Conservation (phyloP, 176 grass and related monocot genomes). For the Avena atlantica region DNA sequence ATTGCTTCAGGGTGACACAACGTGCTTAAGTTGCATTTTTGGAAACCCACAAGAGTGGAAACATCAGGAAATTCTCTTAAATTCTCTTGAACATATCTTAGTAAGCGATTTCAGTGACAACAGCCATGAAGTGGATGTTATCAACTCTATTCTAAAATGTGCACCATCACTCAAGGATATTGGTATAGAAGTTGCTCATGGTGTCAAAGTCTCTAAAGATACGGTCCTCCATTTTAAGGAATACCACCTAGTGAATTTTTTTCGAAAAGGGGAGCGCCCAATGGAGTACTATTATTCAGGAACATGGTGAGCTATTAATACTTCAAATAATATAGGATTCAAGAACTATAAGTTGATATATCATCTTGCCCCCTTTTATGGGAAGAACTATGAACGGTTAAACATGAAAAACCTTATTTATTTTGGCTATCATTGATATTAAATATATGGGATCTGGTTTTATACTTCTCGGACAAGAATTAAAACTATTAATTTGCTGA, state of each 20-base stretch:
- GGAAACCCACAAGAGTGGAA: not conserved
- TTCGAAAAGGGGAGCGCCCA: not conserved
- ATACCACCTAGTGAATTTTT: not conserved
- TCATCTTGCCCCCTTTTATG: not conserved
- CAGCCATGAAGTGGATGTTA: not conserved
- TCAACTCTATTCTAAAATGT: not conserved
- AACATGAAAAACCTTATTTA: not conserved
- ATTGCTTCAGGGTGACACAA: not conserved
- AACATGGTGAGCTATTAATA: not conserved
- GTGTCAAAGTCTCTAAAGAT: not conserved
- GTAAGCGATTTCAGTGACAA: not conserved
- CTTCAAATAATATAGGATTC: not conserved
- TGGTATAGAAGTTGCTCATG: not conserved
- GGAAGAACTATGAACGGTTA: not conserved
- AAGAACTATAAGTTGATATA: not conserved
- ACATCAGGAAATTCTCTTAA: not conserved
- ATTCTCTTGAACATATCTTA: not conserved
- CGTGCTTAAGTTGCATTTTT: not conserved
- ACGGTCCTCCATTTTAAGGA: not conserved
- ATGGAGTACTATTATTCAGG: not conserved
- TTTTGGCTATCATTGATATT: not conserved
- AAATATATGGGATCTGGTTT: not conserved
- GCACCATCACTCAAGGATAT: not conserved
- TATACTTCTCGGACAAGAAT: not conserved
- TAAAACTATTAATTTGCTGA: not conserved